Percentiles rank a stretch among this genome's conserved stretches.
Conservation (phyloP, 148 eudicot genomes). For the Oxyria digyna region DNA sequence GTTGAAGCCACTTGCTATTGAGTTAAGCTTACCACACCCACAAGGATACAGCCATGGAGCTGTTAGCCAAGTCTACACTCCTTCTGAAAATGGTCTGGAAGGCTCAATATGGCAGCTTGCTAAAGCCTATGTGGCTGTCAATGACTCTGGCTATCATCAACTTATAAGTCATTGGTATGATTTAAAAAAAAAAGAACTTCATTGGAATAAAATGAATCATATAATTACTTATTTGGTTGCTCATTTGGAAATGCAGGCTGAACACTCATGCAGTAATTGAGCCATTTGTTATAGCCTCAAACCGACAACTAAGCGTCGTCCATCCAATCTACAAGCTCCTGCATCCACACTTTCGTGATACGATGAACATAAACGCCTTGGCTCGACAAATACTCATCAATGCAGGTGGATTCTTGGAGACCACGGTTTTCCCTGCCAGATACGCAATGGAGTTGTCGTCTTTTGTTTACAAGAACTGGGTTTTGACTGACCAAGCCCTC, state of each 20-base stretch:
- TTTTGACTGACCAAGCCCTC: slow-evolving; percentile 59
- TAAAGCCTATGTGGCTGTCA: slow-evolving; percentile 80
- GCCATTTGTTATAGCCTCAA: slow-evolving; percentile 58
- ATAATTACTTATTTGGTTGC: too few species aligned
- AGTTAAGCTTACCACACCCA: slow-evolving; percentile 63
- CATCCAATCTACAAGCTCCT: slow-evolving; percentile 77
- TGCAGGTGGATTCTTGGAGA: slow-evolving; percentile 62
- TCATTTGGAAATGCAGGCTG: slow-evolving; percentile 30
- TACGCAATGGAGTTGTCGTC: slow-evolving; percentile 74
- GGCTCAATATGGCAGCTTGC: slow-evolving; percentile 80
- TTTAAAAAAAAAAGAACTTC: neutral
- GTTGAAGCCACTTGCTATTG: slow-evolving; percentile 72
- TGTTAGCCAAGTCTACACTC: slow-evolving; percentile 59
- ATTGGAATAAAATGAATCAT: neutral
- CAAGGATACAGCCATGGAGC: slow-evolving; percentile 54
- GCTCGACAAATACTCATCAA: slow-evolving; percentile 70
- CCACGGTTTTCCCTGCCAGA: slow-evolving; percentile 57
- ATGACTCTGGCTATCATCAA: slow-evolving; percentile 88
- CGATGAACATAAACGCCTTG: slow-evolving; percentile 62
- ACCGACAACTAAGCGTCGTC: slow-evolving; percentile 57
- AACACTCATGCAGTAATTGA: slow-evolving; percentile 70
- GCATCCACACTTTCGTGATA: slow-evolving; percentile 73
- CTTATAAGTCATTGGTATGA: slow-evolving; percentile 83
- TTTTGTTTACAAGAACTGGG: slow-evolving; percentile 48
- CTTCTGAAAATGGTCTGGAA: slow-evolving; percentile 49